Evolutionary conservation across 495 filamentous ascomycete genomes (phyloP).

Genomic region (Penicillium manginii): DNA sequence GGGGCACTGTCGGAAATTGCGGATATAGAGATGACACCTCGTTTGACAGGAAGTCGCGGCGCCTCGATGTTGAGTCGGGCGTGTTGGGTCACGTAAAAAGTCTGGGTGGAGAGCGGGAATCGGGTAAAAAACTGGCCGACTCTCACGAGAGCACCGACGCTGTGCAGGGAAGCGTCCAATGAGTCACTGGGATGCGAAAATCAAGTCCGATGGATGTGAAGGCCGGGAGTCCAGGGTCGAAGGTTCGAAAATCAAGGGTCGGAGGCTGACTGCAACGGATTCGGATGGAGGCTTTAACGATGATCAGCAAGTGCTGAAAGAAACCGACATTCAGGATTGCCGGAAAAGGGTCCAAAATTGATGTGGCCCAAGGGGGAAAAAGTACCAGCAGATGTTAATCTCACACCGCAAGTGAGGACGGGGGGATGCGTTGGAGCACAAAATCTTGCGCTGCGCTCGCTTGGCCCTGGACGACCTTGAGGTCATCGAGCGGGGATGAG

Average conservation of each 20-base stretch:
- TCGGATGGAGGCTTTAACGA: constrained; percentile 7
- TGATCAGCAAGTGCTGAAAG: constrained; percentile 14
- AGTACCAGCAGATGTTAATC: not conserved
- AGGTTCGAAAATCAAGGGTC: not conserved
- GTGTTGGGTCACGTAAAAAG: constrained; percentile 22
- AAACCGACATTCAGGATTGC: constrained; percentile 14
- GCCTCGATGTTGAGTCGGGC: constrained; percentile 12
- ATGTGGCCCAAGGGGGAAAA: constrained; percentile 25
- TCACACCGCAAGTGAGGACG: constrained; percentile 1
- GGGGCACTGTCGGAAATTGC: not conserved
- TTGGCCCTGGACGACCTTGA: constrained; percentile 29
- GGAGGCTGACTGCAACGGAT: not conserved
- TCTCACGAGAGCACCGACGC: not conserved
- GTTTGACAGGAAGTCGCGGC: not conserved
- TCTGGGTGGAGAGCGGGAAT: constrained; percentile 15
- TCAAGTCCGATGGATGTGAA: not conserved
- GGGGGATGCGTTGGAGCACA: constrained; percentile 8
- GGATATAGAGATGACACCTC: not conserved
- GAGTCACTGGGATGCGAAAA: not conserved
- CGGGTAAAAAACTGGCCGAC: constrained; percentile 20
- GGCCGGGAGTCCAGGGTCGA: not conserved
- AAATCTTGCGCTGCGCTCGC: constrained; percentile 17
- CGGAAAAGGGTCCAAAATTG: constrained; percentile 1
- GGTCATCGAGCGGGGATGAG: constrained; percentile 26
- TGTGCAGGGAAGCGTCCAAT: not conserved